Evolutionary conservation across 495 filamentous ascomycete genomes (phyloP), one percentile per base, ranked within the genome.

Genomic region (Cercophora samala): DNA sequence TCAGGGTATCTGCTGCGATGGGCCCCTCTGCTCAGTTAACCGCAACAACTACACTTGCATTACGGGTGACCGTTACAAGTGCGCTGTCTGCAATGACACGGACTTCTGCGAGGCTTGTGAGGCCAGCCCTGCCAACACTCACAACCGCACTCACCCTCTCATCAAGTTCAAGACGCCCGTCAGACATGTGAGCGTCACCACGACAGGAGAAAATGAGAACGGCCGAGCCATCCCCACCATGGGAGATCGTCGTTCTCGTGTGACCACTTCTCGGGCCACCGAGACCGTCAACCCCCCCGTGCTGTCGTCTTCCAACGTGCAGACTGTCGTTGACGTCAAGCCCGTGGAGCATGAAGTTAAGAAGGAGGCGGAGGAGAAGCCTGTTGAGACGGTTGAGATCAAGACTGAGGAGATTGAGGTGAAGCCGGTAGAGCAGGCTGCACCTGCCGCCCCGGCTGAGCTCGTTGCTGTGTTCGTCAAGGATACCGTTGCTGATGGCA

Each of bases 51-150:
- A 74, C n/a, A 77, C 80, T 53, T 97, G 92, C 78, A 97, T 99
- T 69, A 81, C 81, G 32, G 96, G 95, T 19, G 84, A 90, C 69
- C 89, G 95, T 66, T 99, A 94, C 84, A 98, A 98, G 86, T 99
- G 95, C 75, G 92, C 96, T 65, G 90, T 99, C 62, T 99, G 95
- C 80, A 86, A 95, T 74, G 96, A 99, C 76, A 91, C 89, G 42
- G 96, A 99, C 73, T 97, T 98, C 84, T 99, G 95, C 76, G 93
- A 90, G 69, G 90, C 86, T 73, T 99, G 95, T 79, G 95, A 99
- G 80, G 91, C 93, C 25, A 85, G 86, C 69, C 96, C 96, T 5
- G 83, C 81, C 62, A 93, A 96, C 77, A 79, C 77, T 6, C 95
- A 99, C 82, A 98, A 98, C 81, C 86, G 86, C 69, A 97, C 95